Evolutionary conservation across 2,329 filamentous ascomycete species (phyloP), one percentile per base, ranked within the genome.

Genomic region (Aspergillus sp.): DNA sequence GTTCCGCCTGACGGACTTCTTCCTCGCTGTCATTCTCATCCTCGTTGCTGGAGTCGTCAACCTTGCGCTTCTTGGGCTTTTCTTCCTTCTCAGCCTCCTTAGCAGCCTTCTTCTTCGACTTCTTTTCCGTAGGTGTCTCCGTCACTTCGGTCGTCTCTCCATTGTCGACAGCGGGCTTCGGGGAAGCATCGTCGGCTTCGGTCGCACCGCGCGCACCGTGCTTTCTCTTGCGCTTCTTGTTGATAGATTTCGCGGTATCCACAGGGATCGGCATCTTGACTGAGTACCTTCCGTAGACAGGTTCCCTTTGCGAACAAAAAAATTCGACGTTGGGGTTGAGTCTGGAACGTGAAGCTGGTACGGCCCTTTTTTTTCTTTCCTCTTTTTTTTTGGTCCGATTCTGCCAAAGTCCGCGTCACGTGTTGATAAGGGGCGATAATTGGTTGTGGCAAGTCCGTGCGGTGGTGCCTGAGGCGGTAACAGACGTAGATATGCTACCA

Each of bases 191-290:
- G 27, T 71, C 71, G 48, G 70, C 65, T 38, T 70, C 67, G 54
- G 66, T 61, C 54, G 60, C 62, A 57, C 63, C 53, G 61, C 69
- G 68, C 49, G 66, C 66, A 61, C 62, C 57, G 59, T 80, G 77
- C 72, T 77, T 79, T 74, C 77, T 78, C 74, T 80, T 81, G 56
- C 77, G 73, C 68, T 80, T 80, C 66, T 79, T 80, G 48, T 73
- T 68, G 52, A 72, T 70, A 50, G 74, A 74, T 60, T 76, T 71
- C 49, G 75, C 66, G 27, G 72, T 70, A 57, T 77, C 74, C 70
- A 78, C 74, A 15, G 73, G 67, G 51, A 68, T 71, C 63, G 72
- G 71, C 73, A 71, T 73, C 59, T 66, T 72, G 62, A 57, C 66
- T 58, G 36, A 59, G 59, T 30, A 42, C 58, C 62, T 60, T 59